These are phyloP conservation scores for Rhodamnia argentea DNA, from an alignment of 345 rosid species.

Conservation along the genomic window DNA sequence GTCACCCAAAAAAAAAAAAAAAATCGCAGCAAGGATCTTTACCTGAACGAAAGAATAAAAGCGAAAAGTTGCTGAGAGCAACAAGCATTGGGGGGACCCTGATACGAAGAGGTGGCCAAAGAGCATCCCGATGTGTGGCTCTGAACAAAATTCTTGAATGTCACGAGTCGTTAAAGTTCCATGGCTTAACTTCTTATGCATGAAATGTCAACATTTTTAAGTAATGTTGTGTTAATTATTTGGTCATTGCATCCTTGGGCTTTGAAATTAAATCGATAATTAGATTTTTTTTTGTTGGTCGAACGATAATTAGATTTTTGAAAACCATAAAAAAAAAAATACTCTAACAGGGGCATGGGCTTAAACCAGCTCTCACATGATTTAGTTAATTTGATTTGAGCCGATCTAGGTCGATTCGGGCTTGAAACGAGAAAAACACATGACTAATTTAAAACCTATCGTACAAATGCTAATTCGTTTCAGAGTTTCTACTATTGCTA, in stretches of 20 bases:
- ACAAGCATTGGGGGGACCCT: not conserved
- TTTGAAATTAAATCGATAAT: too few relatives aligned
- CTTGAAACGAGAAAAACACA: not conserved
- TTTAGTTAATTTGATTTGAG: not conserved
- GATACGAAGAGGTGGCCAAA: not conserved
- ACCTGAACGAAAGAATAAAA: not conserved
- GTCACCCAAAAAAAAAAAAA: not conserved
- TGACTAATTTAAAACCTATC: fast-evolving
- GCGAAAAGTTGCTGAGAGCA: not conserved
- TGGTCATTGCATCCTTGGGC: too few relatives aligned
- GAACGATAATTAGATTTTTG: too few relatives aligned
- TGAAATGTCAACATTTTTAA: not conserved
- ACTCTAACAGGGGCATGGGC: too few relatives aligned
- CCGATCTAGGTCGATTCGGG: not conserved
- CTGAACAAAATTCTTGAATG: not conserved
- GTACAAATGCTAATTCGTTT: too few relatives aligned
- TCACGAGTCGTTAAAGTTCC: not conserved
- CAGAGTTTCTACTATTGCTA: fast-evolving
- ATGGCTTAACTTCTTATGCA: not conserved
- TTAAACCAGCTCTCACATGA: not conserved
- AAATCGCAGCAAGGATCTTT: not conserved
- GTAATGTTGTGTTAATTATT: not conserved
- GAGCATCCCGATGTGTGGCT: not conserved
- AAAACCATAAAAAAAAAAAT: not conserved
- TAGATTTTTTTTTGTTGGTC: too few relatives aligned